Percentiles rank a stretch among this genome's conserved stretches.
Conservation (phyloP, 2,329 filamentous ascomycete species). For the Fusarium duplospermum region DNA sequence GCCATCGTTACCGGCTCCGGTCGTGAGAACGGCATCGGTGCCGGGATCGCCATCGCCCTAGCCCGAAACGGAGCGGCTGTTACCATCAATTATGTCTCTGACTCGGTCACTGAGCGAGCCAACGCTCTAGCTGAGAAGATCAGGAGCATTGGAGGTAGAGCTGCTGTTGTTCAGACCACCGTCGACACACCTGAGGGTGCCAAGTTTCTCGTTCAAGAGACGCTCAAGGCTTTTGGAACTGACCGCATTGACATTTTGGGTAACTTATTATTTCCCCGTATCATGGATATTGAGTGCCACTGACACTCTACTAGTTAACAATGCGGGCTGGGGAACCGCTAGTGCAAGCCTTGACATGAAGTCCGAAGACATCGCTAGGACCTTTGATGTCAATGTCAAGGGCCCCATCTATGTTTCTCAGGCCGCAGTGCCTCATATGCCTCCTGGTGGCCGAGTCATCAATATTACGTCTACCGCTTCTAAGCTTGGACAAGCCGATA, state of each 20-base stretch:
- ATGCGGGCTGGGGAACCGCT: constrained; percentile 45
- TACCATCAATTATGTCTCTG: constrained; percentile 54
- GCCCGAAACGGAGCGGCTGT: constrained; percentile 57
- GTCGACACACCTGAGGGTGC: constrained; percentile 48
- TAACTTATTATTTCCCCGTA: constrained; percentile 11
- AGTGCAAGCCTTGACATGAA: constrained; percentile 33
- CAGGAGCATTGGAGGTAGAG: constrained; percentile 44
- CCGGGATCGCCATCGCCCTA: constrained; percentile 52
- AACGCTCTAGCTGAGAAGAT: constrained; percentile 45
- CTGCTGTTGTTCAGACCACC: constrained; percentile 48
- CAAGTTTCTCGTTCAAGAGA: constrained; percentile 48
- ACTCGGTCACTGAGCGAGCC: constrained; percentile 47
- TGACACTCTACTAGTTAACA: constrained; percentile 49
- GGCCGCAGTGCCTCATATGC: constrained; percentile 51
- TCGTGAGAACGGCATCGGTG: constrained; percentile 57
- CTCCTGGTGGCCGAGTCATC: constrained; percentile 44
- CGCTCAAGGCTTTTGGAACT: constrained; percentile 47
- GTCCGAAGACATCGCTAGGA: constrained; percentile 39
- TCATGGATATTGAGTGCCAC: neutral
- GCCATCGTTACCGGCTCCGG: constrained; percentile 60
- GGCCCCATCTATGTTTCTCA: constrained; percentile 51
- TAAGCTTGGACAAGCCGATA: constrained; percentile 18
- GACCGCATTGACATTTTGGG: constrained; percentile 56
- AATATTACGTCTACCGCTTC: constrained; percentile 37
- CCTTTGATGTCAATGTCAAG: constrained; percentile 50